A percentile compares a stretch with the other conserved stretches of the same genome.
Evolutionary conservation across 768 basidiomycete genomes (phyloP).

Genomic region (Podaxis sp.): DNA sequence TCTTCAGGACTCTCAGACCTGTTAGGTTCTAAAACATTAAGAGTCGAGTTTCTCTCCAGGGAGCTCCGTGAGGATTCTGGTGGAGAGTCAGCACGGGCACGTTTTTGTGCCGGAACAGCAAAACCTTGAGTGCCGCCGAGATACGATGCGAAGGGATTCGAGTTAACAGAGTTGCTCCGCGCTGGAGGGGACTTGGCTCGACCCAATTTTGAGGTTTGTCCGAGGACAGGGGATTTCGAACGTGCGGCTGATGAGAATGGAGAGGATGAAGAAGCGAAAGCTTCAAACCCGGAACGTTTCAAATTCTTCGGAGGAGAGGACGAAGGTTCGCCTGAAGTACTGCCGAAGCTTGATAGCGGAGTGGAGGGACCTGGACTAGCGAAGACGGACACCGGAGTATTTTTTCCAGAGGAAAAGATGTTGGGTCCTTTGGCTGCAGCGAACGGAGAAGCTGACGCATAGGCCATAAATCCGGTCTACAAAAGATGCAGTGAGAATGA

Average conservation of each 20-base stretch:
- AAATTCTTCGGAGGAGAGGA: slow-evolving; percentile 25
- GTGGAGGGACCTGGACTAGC: slow-evolving; percentile 19
- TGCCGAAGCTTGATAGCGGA: slow-evolving; percentile 13
- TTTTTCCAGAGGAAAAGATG: slow-evolving; percentile 42
- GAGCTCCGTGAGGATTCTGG: slow-evolving; percentile 44
- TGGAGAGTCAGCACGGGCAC: slow-evolving; percentile 53
- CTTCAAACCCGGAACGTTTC: slow-evolving; percentile 35
- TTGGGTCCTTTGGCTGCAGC: slow-evolving; percentile 71
- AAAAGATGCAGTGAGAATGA: slow-evolving; percentile 14
- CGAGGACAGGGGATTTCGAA: slow-evolving; percentile 57
- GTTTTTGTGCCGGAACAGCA: slow-evolving; percentile 50
- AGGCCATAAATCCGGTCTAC: slow-evolving; percentile 78
- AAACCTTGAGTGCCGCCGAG: slow-evolving; percentile 52
- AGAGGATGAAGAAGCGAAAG: slow-evolving; percentile 30
- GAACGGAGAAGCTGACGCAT: slow-evolving; percentile 77
- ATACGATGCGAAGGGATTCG: slow-evolving; percentile 64
- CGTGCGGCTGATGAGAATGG: slow-evolving; percentile 30
- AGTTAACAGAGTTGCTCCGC: slow-evolving; percentile 38
- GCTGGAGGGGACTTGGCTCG: slow-evolving; percentile 59
- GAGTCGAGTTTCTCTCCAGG: slow-evolving; percentile 34
- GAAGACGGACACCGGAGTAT: slow-evolving; percentile 24
- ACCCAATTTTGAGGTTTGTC: slow-evolving; percentile 39
- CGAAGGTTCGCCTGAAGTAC: slow-evolving; percentile 11
- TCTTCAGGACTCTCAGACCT: slow-evolving; percentile 42
- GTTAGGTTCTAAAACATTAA: slow-evolving; percentile 20